Base-by-base conservation (phyloP, 306 rosid species). In the Arachis stenosperma region DNA sequence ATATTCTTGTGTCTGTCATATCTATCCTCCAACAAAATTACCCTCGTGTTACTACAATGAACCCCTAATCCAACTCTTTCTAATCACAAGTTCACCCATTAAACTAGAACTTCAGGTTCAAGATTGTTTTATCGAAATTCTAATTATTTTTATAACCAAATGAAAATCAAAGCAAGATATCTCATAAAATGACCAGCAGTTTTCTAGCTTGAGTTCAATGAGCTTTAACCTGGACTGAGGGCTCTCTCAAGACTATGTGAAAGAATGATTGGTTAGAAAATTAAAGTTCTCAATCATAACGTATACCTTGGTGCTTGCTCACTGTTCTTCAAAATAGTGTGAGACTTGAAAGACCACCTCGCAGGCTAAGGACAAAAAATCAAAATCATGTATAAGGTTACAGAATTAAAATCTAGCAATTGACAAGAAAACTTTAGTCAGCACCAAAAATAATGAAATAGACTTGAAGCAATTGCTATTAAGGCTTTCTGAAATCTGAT, bases 221-320 rank as follows among this genome's bases (percentile, higher is more conserved):
- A 41, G 65, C 47, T 61, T 6, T 37, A 61, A 61, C 5, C n/a
- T 8, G n/a, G 10, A 61, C 65, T 12, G 17, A 7, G 27, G 11
- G 27, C 65, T 61, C 13, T 39, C 1, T 61, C 60, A 15, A 55
- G 60, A 22, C 60, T 15, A 55, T 6, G 60, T 55, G 11, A 7
- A 55, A 55, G 11, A 55, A 55, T 55, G 11, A 15, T 55, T 55
- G 36, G 22, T 55, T 15, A 8, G 60, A 22, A 51, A 53, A 69
- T 22, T 7, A 3, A 22, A 47, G 67, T 13, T 55, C 47, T 75
- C 52, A 74, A 75, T 44, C 56, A 75, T 58, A 73, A 61, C 47
- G 74, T 58, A 61, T 81, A 91, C 97, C 98, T 91, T 44, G 95
- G 95, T 67, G 97, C 98, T 70, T 82, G 96, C 80, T 94, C 98